Percentiles rank a stretch among this genome's conserved stretches.
Evolutionary conservation across 2,329 filamentous ascomycete genomes (phyloP).

Genomic region (Helicocarpus griseus): DNA sequence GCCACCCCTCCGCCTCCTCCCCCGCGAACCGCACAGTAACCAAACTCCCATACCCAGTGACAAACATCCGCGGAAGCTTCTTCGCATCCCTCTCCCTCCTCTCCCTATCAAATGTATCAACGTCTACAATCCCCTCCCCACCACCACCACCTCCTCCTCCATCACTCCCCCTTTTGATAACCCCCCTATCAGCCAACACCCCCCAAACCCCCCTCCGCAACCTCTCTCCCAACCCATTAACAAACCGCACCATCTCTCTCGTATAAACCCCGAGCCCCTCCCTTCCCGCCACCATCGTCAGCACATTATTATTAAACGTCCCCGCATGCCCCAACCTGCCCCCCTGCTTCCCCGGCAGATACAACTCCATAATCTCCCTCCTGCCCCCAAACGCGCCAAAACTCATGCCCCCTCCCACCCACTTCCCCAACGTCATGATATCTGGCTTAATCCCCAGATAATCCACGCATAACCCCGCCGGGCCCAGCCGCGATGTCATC

Average conservation of each 20-base stretch:
- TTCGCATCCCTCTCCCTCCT: conserved; percentile 5
- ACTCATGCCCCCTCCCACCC: conserved; percentile 54
- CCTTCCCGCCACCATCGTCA: conserved; percentile 50
- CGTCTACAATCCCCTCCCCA: neutral
- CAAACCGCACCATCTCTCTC: conserved; percentile 10
- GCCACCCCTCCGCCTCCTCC: conserved; percentile 11
- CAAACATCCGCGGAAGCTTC: conserved; percentile 17
- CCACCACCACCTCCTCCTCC: neutral
- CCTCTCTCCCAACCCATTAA: conserved; percentile 21
- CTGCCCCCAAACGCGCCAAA: conserved; percentile 59
- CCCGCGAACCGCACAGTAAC: conserved; percentile 21
- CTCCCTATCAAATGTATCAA: neutral
- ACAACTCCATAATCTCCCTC: conserved; percentile 48
- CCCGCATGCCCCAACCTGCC: conserved; percentile 46
- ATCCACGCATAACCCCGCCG: conserved; percentile 38
- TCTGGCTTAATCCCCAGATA: conserved; percentile 44
- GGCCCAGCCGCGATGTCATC: conserved; percentile 53
- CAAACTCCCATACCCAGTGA: conserved; percentile 23
- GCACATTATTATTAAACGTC: conserved; percentile 59
- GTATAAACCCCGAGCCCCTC: conserved; percentile 22
- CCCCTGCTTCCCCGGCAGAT: conserved; percentile 37
- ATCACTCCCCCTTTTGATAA: neutral
- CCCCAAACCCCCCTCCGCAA: conserved; percentile 15
- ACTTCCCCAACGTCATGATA: conserved; percentile 57
- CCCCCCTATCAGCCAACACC: conserved; percentile 7